Percentiles rank a stretch among this genome's conserved stretches.
These are phyloP conservation scores for Xylaria curta DNA, from an alignment of 495 filamentous ascomycete species.

Conservation along the genomic window DNA sequence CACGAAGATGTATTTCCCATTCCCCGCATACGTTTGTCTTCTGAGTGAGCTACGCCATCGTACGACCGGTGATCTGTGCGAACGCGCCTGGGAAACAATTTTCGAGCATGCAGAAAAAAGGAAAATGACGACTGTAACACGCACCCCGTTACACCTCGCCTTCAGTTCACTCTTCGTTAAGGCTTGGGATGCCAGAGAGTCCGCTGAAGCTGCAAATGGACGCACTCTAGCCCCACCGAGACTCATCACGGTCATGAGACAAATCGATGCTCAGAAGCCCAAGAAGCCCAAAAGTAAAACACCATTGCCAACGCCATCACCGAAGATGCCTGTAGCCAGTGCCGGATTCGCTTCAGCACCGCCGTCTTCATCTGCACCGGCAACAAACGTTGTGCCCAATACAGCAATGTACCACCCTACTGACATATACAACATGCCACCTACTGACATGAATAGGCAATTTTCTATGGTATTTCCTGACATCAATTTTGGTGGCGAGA, in stretches of 20 bases:
- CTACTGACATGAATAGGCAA: conserved; percentile 37
- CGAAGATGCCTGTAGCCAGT: conserved; percentile 38
- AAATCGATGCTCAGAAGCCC: conserved; percentile 36
- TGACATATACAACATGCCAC: conserved; percentile 37
- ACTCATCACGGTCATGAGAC: conserved; percentile 49
- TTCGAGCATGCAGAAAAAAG: conserved; percentile 56
- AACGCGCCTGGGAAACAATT: conserved; percentile 60
- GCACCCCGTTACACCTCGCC: conserved; percentile 58
- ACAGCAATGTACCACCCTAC: conserved; percentile 32
- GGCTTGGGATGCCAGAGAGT: conserved; percentile 59
- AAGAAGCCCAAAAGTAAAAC: conserved; percentile 36
- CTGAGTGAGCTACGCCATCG: conserved; percentile 55
- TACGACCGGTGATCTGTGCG: conserved; percentile 55
- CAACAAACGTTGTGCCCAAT: conserved; percentile 23
- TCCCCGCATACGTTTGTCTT: conserved; percentile 60
- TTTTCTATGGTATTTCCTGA: conserved; percentile 44
- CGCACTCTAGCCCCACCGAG: conserved; percentile 47
- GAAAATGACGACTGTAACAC: conserved; percentile 47
- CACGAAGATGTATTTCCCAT: conserved; percentile 57
- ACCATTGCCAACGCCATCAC: conserved; percentile 38
- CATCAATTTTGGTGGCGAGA: conserved; percentile 46
- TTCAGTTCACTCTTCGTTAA: conserved; percentile 58
- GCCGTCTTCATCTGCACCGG: conserved; percentile 28
- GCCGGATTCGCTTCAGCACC: conserved; percentile 31
- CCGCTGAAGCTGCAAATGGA: conserved; percentile 50